Percentiles rank a stretch among this genome's conserved stretches.
phyloP scores from a whole-genome alignment of 306 rosid genomes.

The Hippophae rhamnoides region DNA sequence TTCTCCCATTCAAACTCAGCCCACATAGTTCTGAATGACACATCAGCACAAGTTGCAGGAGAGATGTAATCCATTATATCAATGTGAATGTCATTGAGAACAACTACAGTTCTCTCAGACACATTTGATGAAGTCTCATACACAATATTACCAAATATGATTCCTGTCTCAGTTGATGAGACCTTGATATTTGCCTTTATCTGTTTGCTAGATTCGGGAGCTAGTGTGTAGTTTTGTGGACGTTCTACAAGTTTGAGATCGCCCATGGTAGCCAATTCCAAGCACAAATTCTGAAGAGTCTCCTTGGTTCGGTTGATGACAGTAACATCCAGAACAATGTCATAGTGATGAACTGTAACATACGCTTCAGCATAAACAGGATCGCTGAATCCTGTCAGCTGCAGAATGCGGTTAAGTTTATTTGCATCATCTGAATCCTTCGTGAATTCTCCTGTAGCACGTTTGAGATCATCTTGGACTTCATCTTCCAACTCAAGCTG shows the following conservation, averaged over 20 bases:
- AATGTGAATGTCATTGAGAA: constrained; percentile 95
- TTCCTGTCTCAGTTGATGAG: constrained; percentile 97
- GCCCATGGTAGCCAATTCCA: constrained; percentile 99
- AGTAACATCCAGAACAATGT: constrained; percentile 93
- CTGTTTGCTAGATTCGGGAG: constrained; percentile 95
- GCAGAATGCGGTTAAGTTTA: constrained; percentile 95
- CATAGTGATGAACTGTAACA: constrained; percentile 94
- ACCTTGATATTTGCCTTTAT: constrained; percentile 97
- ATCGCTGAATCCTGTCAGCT: constrained; percentile 98
- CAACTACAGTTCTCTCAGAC: constrained; percentile 86
- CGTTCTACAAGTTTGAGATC: constrained; percentile 99
- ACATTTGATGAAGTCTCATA: constrained; percentile 89
- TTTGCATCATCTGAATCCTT: constrained; percentile 84
- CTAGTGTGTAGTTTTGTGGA: constrained; percentile 91
- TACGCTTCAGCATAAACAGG: constrained; percentile 99
- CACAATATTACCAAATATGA: constrained; percentile 91
- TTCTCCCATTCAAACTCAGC: constrained; percentile 99
- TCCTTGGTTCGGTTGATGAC: constrained; percentile 94
- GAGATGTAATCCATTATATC: constrained; percentile 99
- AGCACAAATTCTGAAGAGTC: constrained; percentile 94
- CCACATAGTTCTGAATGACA: constrained; percentile 96
- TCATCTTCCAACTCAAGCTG: constrained; percentile 99
- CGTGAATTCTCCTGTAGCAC: constrained; percentile 96
- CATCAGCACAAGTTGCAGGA: constrained; percentile 90
- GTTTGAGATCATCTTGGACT: constrained; percentile 96